These are phyloP conservation scores for Cryphonectria radicalis DNA, from an alignment of 2,329 filamentous ascomycete genomes.

Conservation along the genomic window DNA sequence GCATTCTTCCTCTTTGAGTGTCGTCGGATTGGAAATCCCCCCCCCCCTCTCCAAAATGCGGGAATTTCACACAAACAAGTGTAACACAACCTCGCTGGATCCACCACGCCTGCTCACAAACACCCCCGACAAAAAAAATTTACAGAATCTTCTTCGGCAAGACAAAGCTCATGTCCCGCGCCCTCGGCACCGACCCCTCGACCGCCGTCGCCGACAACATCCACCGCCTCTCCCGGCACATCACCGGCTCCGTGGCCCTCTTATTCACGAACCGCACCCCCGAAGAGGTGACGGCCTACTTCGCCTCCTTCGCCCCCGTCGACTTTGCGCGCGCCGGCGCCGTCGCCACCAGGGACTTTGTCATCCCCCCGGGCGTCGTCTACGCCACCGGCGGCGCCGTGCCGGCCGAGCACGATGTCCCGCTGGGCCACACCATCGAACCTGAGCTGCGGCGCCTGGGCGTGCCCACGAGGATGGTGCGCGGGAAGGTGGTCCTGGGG, in stretches of 20 bases:
- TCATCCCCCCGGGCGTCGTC: slow-evolving; percentile 81
- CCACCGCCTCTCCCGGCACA: slow-evolving; percentile 68
- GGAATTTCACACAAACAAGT: too few species aligned
- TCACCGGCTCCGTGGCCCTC: slow-evolving; percentile 84
- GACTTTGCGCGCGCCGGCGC: slow-evolving; percentile 93
- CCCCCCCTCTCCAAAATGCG: background rate
- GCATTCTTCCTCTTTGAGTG: too few species aligned
- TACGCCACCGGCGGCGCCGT: slow-evolving; percentile 82
- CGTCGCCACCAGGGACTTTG: slow-evolving; percentile 73
- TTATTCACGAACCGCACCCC: slow-evolving; percentile 84
- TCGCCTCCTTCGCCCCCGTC: slow-evolving; percentile 71
- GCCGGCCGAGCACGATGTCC: slow-evolving; percentile 79
- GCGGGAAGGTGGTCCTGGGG: slow-evolving; percentile 81
- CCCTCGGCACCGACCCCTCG: slow-evolving; percentile 77
- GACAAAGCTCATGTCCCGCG: slow-evolving; percentile 98
- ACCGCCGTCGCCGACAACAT: slow-evolving; percentile 83
- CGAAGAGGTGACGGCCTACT: slow-evolving; percentile 70
- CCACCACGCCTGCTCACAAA: slow-evolving; percentile 7
- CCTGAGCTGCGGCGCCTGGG: slow-evolving; percentile 87
- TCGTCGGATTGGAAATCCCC: too few species aligned
- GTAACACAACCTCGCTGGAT: too few species aligned
- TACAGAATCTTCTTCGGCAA: slow-evolving; percentile 95
- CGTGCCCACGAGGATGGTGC: slow-evolving; percentile 85
- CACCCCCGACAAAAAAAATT: too few species aligned
- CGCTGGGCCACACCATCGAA: slow-evolving; percentile 86